Evolutionary conservation across 495 filamentous ascomycete species (phyloP).

Genomic region (Sphaerosporella brunnea): DNA sequence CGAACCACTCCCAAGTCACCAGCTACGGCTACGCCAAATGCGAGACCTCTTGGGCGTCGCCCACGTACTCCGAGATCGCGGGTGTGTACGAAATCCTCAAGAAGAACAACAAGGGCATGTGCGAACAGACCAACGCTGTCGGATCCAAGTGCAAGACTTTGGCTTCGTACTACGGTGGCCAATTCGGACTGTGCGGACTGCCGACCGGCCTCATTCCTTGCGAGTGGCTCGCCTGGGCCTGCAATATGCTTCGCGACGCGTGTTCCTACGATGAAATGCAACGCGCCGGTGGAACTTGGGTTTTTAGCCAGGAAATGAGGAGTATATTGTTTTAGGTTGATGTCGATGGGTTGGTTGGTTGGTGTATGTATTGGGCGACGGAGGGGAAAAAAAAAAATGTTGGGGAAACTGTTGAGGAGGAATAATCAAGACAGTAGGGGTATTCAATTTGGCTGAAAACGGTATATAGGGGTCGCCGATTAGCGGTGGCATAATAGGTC

Average conservation of each 20-base stretch:
- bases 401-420: too few species aligned
- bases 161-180: neutral
- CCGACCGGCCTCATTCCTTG: neutral
- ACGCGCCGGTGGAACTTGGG: neutral
- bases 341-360: too few species aligned
- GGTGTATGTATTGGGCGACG: too few species aligned
- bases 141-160: neutral
- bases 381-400: too few species aligned
- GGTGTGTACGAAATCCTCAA: neutral
- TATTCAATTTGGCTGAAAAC: too few species aligned
- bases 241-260: neutral
- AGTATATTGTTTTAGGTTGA: too few species aligned
- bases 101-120: neutral
- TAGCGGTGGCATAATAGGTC: too few species aligned
- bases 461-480: too few species aligned
- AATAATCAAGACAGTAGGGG: too few species aligned
- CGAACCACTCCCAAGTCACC: too few species aligned
- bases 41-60: neutral
- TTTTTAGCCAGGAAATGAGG: too few species aligned
- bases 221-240: neutral
- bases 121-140: neutral
- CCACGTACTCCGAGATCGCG: neutral
- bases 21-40: too few species aligned
- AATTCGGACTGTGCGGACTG: neutral
- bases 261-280: neutral